Base-by-base conservation (phyloP, 2,329 filamentous ascomycete genomes). In the Fusarium sp. region DNA sequence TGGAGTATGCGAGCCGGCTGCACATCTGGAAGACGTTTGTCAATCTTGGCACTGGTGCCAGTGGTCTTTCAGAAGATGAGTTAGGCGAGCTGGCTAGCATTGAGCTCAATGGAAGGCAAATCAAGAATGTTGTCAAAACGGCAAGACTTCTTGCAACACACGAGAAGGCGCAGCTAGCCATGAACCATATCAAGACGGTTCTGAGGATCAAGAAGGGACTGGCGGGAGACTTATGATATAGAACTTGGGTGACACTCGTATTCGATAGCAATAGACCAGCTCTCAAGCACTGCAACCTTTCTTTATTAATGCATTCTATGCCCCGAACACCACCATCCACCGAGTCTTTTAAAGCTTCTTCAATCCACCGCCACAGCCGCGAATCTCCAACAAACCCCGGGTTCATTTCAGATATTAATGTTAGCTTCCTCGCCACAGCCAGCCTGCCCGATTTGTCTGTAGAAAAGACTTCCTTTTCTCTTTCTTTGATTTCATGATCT, bases 71-170 rank as follows among this genome's bases (percentile, higher is more conserved):
- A 3, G 20, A 52, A 12, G 52, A 33, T 33, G 57, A 67, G 6
- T 13, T 69, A 3, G 42, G 17, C 5, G 33, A 60, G 15, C n/a
- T 69, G 4, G 60, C 56, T 0, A 13, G 26, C 11, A 38, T 50
- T 17, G 56, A 58, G 5, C 60, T 66, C 10, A 69, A 70, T n/a
- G 60, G 67, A 15, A 58, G 60, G 12, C 52, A 69, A 42, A 70
- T 70, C 18, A 55, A 69, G 42, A 69, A 69, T 12, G 42, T 66
- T 11, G 37, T 62, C 14, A 69, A 66, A 38, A 69, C 56, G 7
- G 65, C 55, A 8, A 45, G 64, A 5, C 33, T 68, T 6, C 26
- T 69, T 4, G 59, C 53, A 12, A 20, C 44, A 3, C 57, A 56
- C 1, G 53, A 69, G 18, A n/a, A n/a, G 15, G 37, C 18, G 9